phyloP scores from a whole-genome alignment of 2,329 filamentous ascomycete genomes.

The Xylariales sp. region DNA sequence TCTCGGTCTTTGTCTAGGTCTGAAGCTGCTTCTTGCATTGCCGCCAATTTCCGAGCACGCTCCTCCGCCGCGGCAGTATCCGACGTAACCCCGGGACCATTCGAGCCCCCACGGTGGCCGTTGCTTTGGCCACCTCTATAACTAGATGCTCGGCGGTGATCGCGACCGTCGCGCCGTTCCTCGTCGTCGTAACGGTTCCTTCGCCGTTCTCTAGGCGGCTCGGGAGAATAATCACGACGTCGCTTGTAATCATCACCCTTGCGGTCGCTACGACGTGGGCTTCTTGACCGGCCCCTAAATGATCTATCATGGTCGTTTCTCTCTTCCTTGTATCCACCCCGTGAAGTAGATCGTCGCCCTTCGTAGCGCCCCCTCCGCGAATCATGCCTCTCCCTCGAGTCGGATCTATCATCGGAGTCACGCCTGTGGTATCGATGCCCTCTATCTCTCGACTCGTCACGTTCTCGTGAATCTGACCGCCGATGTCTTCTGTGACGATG shows the following conservation, averaged over 20 bases:
- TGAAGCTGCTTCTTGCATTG: slow-evolving; percentile 77
- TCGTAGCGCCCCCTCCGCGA: slow-evolving; percentile 40
- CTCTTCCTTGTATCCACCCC: slow-evolving; percentile 37
- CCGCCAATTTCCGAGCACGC: slow-evolving; percentile 74
- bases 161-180: slow-evolving; percentile 42
- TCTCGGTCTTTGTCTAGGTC: slow-evolving; percentile 78
- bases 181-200: slow-evolving; percentile 42
- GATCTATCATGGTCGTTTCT: slow-evolving; percentile 34
- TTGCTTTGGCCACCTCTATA: slow-evolving; percentile 41
- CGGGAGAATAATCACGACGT: slow-evolving; percentile 47
- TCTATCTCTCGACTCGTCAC: slow-evolving; percentile 54
- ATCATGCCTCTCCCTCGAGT: slow-evolving; percentile 45
- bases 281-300: slow-evolving; percentile 49
- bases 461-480: slow-evolving; percentile 53
- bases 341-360: slow-evolving; percentile 40
- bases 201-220: slow-evolving; percentile 42
- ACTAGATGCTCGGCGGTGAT: slow-evolving; percentile 41
- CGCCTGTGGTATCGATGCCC: slow-evolving; percentile 59
- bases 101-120: slow-evolving; percentile 37
- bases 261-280: slow-evolving; percentile 47
- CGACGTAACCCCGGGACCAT: slow-evolving; percentile 35
- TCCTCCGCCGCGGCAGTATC: slow-evolving; percentile 57
- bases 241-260: slow-evolving; percentile 50
- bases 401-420: slow-evolving; percentile 56
- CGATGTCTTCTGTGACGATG: slow-evolving; percentile 57